Evolutionary conservation across 257 asterid species (phyloP).

Genomic region (Paraleonurus japonicus): DNA sequence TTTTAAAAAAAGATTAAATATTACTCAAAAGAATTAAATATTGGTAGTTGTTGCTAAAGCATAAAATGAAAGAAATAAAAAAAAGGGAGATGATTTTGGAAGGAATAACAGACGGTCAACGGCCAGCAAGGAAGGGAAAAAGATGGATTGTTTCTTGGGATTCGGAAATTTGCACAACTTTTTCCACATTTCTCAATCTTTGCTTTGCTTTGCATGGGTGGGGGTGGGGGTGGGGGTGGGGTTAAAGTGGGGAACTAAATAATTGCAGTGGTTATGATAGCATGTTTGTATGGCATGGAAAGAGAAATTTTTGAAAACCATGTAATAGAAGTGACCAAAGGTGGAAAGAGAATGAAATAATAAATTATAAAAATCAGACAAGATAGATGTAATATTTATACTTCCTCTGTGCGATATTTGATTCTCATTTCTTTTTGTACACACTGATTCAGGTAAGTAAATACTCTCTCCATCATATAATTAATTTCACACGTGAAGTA

Average conservation of each 20-base stretch:
- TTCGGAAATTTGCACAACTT: constrained; percentile 32
- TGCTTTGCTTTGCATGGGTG: too few species aligned
- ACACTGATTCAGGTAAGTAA: too few species aligned
- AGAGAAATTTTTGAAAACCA: constrained; percentile 26
- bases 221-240: constrained; percentile 22
- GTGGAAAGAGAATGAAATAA: not conserved
- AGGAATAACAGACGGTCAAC: constrained; percentile 40
- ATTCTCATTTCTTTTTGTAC: too few species aligned
- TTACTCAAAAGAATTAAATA: not conserved
- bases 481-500: too few species aligned
- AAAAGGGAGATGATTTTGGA: constrained; percentile 29
- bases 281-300: constrained; percentile 42
- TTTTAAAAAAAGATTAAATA: too few species aligned
- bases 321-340: not conserved
- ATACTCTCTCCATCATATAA: too few species aligned
- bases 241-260: constrained; percentile 63
- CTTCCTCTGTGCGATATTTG: too few species aligned
- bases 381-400: too few species aligned
- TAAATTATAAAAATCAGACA: not conserved
- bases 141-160: constrained; percentile 49
- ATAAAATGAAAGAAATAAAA: constrained; percentile 9
- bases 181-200: constrained; percentile 12
- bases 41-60: constrained; percentile 4
- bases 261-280: constrained; percentile 50
- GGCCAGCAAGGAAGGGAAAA: constrained; percentile 9